These are phyloP conservation scores for Penicillium sp. DNA, from an alignment of 2,329 filamentous ascomycete species.

Conservation along the genomic window DNA sequence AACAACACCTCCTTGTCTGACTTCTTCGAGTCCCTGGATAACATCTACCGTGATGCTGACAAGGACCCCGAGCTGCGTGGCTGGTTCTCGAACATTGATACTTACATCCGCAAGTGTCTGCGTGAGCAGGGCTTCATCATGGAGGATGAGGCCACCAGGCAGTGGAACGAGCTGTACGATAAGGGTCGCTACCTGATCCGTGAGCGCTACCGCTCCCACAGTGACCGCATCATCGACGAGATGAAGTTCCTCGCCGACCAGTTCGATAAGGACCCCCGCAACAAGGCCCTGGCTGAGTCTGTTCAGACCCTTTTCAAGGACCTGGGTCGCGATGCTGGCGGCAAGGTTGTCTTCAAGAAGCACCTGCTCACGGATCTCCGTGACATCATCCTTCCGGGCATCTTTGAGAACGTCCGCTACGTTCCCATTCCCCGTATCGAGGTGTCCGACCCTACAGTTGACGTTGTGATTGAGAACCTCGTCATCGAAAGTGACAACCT, in stretches of 20 bases:
- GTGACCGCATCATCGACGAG: conserved; percentile 83
- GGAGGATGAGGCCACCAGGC: conserved; percentile 72
- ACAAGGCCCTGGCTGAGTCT: conserved; percentile 74
- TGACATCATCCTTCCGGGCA: conserved; percentile 78
- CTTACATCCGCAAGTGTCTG: conserved; percentile 78
- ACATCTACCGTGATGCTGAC: conserved; percentile 85
- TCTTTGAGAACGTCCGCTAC: conserved; percentile 85
- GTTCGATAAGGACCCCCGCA: conserved; percentile 85
- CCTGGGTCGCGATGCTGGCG: conserved; percentile 82
- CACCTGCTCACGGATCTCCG: conserved; percentile 87
- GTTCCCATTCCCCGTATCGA: conserved; percentile 93
- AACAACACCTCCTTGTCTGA: conserved; percentile 90
- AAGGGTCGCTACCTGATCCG: conserved; percentile 83
- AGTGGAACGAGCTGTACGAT: conserved; percentile 86
- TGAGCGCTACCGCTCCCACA: conserved; percentile 83
- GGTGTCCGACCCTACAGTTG: conserved; percentile 79
- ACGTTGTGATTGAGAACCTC: conserved; percentile 90
- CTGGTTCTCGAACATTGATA: conserved; percentile 82
- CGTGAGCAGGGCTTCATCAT: conserved; percentile 90
- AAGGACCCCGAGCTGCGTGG: conserved; percentile 79
- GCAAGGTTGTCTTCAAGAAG: conserved; percentile 87
- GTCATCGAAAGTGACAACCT: conserved; percentile 96
- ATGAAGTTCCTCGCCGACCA: conserved; percentile 85
- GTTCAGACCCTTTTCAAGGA: conserved; percentile 85
- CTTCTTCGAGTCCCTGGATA: conserved; percentile 79